Conservation (phyloP, 257 asterid genomes). For the Solanum ahanhuiri region DNA sequence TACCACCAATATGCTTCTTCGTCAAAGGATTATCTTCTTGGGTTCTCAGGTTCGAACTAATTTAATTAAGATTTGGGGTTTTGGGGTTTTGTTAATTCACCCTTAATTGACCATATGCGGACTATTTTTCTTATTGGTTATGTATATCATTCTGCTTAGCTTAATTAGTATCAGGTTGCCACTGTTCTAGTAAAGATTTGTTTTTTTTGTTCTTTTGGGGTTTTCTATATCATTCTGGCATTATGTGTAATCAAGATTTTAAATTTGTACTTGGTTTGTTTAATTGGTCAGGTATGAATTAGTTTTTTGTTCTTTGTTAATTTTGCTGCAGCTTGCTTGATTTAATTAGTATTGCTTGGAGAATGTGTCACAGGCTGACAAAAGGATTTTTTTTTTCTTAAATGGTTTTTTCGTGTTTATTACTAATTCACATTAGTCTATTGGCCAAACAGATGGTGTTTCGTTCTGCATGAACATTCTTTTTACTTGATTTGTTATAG, state of each 20-base stretch:
- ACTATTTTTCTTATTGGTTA: neutral
- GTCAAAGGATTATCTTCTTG: conserved; percentile 86
- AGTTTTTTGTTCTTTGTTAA: neutral
- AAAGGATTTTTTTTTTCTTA: neutral
- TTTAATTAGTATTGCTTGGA: neutral
- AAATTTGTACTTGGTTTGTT: neutral
- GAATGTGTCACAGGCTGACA: neutral
- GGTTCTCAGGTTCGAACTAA: conserved; percentile 53
- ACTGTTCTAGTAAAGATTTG: neutral
- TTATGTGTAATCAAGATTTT: neutral
- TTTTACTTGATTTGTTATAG: neutral
- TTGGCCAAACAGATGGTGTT: neutral
- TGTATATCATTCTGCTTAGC: neutral
- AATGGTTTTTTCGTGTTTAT: neutral
- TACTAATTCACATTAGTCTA: neutral
- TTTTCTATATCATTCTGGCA: neutral
- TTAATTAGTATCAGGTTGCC: neutral
- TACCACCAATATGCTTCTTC: conserved; percentile 96
- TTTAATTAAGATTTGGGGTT: neutral
- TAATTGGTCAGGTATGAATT: neutral
- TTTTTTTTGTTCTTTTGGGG: neutral
- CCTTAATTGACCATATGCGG: neutral
- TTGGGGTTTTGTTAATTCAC: neutral
- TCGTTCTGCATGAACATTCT: neutral
- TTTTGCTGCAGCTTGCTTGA: neutral